These are phyloP conservation scores for Eragrostis nindensis DNA, from an alignment of 176 grass and related monocot genomes.

Conservation along the genomic window DNA sequence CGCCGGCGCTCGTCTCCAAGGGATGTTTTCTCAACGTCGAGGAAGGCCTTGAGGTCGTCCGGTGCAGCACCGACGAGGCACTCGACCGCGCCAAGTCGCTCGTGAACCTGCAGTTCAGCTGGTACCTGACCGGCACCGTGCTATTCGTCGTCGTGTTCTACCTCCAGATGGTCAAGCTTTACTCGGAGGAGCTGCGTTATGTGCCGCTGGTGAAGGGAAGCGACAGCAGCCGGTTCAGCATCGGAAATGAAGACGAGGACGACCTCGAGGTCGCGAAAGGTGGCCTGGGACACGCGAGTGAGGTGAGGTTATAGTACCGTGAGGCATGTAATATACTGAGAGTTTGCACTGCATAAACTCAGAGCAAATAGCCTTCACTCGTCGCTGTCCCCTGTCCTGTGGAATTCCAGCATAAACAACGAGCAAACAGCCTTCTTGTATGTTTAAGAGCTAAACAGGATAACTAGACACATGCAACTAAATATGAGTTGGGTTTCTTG, in stretches of 20 bases:
- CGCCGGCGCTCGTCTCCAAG: conserved; percentile 67
- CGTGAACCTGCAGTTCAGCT: conserved; percentile 94
- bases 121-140: conserved; percentile 66
- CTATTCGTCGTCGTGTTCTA: conserved; percentile 67
- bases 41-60: conserved; percentile 75
- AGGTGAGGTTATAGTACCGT: no score
- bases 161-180: conserved; percentile 49
- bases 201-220: conserved; percentile 62
- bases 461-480: no score
- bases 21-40: conserved; percentile 81
- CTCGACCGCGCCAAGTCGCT: conserved; percentile 77
- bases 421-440: no score
- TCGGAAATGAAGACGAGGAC: conserved; percentile 58
- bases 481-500: no score
- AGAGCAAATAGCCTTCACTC: no score
- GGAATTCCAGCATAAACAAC: no score
- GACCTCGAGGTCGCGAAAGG: conserved; percentile 56
- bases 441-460: no score
- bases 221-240: conserved; percentile 33
- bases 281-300: conserved; percentile 26
- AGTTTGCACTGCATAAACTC: no score
- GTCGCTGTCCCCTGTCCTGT: no score
- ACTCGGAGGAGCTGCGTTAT: conserved; percentile 76
- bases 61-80: conserved; percentile 67
- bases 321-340: no score